Evolutionary conservation across 768 basidiomycete species (phyloP).

Genomic region (Phaffia tasmanica): DNA sequence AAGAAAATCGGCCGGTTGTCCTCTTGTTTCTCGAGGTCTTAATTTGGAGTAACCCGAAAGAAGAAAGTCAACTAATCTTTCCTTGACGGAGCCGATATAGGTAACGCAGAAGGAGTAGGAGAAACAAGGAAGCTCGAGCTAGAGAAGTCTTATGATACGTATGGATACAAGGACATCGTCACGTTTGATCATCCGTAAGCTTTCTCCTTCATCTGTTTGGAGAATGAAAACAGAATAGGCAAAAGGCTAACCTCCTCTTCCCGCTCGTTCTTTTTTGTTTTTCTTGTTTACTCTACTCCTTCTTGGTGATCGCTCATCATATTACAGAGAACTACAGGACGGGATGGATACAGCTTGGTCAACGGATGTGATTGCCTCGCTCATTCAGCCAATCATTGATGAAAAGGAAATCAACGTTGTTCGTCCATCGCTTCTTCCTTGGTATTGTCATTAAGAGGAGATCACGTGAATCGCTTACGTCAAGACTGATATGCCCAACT

Average conservation of each 20-base stretch:
- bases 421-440: constrained; percentile 29
- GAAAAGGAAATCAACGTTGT: constrained; percentile 56
- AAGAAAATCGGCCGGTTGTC: too few relatives aligned
- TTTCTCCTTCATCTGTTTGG: neutral
- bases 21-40: too few relatives aligned
- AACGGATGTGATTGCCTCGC: constrained; percentile 33
- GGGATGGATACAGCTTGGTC: constrained; percentile 61
- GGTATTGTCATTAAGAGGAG: neutral
- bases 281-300: neutral
- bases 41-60: too few relatives aligned
- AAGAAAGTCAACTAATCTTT: neutral
- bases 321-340: constrained; percentile 56
- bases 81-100: constrained; percentile 26
- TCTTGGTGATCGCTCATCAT: too few relatives aligned
- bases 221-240: neutral
- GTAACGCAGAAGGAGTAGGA: constrained; percentile 71
- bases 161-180: constrained; percentile 52
- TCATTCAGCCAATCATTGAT: constrained; percentile 51
- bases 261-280: neutral
- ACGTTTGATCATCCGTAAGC: constrained; percentile 63
- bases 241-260: neutral
- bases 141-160: constrained; percentile 50
- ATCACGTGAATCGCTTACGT: neutral
- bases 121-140: constrained; percentile 51
- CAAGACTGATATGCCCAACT: neutral